A percentile compares a stretch with the other conserved stretches of the same genome.
phyloP scores from a whole-genome alignment of 306 rosid genomes.

The Styphnolobium japonicum region DNA sequence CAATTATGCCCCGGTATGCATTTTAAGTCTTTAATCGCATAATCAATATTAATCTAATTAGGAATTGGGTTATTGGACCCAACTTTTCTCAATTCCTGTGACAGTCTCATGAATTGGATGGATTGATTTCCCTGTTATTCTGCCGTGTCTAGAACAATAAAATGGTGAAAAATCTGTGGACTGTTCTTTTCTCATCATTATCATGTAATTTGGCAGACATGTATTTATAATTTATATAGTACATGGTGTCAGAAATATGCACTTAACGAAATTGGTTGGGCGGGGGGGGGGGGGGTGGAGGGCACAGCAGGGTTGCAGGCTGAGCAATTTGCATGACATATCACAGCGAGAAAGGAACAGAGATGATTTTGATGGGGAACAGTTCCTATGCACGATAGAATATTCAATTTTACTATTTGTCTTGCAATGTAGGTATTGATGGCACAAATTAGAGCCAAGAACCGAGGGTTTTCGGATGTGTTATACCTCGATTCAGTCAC shows the following conservation, averaged over 20 bases:
- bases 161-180: neutral
- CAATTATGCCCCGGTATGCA: constrained; percentile 78
- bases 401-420: neutral
- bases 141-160: no score
- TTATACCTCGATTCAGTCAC: constrained; percentile 65
- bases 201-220: neutral
- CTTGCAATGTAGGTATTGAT: constrained; percentile 56
- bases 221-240: neutral
- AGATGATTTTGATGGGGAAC: neutral
- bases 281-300: no score
- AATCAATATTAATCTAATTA: neutral
- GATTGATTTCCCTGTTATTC: neutral
- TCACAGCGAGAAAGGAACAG: neutral
- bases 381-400: neutral
- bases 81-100: neutral
- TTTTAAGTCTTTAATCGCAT: neutral
- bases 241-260: neutral
- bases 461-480: constrained; percentile 82
- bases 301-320: neutral
- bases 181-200: neutral
- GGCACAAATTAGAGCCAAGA: constrained; percentile 69
- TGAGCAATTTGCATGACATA: neutral
- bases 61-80: neutral
- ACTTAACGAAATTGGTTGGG: neutral
- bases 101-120: neutral